Percentiles rank a stretch among this genome's conserved stretches.
These are phyloP conservation scores for Schwanniomyces vanrijiae DNA, from an alignment of 805 yeast species.

Conservation along the genomic window DNA sequence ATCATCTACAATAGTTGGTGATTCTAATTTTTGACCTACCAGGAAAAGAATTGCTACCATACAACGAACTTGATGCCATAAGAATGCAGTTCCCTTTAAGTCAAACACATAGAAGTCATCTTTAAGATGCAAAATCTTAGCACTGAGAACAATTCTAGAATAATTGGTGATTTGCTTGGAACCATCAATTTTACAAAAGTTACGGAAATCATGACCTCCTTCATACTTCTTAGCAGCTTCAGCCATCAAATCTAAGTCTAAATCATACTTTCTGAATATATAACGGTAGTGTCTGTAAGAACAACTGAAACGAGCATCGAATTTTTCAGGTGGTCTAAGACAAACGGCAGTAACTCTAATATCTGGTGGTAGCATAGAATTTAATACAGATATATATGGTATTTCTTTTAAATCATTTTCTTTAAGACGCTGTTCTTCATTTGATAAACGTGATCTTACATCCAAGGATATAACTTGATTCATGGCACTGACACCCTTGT, in stretches of 20 bases:
- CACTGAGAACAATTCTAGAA: conserved; percentile 56
- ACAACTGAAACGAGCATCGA: conserved; percentile 94
- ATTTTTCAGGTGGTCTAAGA: conserved; percentile 75
- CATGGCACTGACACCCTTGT: conserved; percentile 95
- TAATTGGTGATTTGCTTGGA: conserved; percentile 87
- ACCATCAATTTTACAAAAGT: conserved; percentile 93
- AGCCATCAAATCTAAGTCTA: conserved; percentile 68
- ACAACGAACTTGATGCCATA: conserved; percentile 98
- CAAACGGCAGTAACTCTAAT: conserved; percentile 81
- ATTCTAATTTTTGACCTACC: conserved; percentile 77
- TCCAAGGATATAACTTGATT: conserved; percentile 85
- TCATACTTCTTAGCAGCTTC: conserved; percentile 60
- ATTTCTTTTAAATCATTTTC: conserved; percentile 65
- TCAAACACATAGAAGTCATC: conserved; percentile 66
- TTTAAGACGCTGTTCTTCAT: conserved; percentile 61
- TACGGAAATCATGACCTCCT: conserved; percentile 89
- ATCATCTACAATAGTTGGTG: conserved; percentile 53
- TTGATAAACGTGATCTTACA: conserved; percentile 66
- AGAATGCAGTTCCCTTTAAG: conserved; percentile 82
- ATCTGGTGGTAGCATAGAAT: conserved; percentile 76
- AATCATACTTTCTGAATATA: conserved; percentile 54
- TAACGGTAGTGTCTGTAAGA: conserved; percentile 83
- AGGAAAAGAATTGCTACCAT: conserved; percentile 84
- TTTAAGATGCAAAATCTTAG: conserved; percentile 44
- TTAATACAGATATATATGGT: conserved; percentile 73